These are phyloP conservation scores for Ampelomyces quisqualis DNA, from an alignment of 2,329 filamentous ascomycete species.

Conservation along the genomic window DNA sequence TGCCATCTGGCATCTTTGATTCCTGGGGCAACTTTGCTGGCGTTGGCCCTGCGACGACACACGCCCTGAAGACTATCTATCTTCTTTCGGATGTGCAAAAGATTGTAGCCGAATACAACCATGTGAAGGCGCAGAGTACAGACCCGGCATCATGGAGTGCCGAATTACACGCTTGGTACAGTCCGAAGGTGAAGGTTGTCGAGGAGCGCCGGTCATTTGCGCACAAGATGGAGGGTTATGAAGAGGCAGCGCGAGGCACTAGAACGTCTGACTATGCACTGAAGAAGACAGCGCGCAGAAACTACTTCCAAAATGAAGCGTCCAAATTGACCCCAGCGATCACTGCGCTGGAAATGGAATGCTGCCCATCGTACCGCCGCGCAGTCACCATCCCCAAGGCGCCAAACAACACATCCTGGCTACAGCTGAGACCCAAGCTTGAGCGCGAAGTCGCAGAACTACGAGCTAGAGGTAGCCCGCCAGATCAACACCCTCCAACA, in stretches of 20 bases:
- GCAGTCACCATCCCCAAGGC: slow-evolving; percentile 45
- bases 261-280: slow-evolving; percentile 34
- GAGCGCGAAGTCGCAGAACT: slow-evolving; percentile 37
- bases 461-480: slow-evolving; percentile 6
- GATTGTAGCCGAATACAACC: slow-evolving; percentile 28
- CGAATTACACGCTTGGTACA: slow-evolving; percentile 26
- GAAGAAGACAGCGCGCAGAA: slow-evolving; percentile 38
- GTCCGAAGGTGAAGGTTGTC: slow-evolving; percentile 25
- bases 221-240: slow-evolving; percentile 42
- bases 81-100: slow-evolving; percentile 32
- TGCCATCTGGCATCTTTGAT: slow-evolving; percentile 40
- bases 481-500: slow-evolving; percentile 13
- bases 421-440: slow-evolving; percentile 40
- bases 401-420: slow-evolving; percentile 41
- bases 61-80: slow-evolving; percentile 38
- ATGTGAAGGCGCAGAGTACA: slow-evolving; percentile 14
- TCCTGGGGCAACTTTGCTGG: slow-evolving; percentile 45
- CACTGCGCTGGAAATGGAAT: slow-evolving; percentile 33
- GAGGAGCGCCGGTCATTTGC: slow-evolving; percentile 38
- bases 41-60: slow-evolving; percentile 38
- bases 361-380: slow-evolving; percentile 44
- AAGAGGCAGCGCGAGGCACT: slow-evolving; percentile 33
- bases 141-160: slow-evolving; percentile 20
- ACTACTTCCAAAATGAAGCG: slow-evolving; percentile 43
- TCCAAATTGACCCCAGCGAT: slow-evolving; percentile 43